phyloP scores from a whole-genome alignment of 2,329 filamentous ascomycete genomes.

The Thielaviopsis musarum region DNA sequence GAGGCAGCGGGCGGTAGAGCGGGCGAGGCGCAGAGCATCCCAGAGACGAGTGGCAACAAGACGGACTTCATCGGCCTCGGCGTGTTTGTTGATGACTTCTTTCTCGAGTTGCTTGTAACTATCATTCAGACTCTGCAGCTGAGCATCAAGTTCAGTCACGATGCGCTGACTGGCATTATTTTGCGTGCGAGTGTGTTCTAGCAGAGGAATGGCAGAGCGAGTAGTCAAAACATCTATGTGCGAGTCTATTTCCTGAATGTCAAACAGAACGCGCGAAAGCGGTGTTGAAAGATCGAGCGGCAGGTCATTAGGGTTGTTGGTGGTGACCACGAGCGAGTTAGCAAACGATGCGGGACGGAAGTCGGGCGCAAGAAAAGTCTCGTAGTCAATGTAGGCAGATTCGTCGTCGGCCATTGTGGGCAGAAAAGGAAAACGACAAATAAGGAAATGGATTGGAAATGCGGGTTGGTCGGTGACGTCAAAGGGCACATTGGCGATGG shows the following conservation, averaged over 20 bases:
- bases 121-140: conserved; percentile 64
- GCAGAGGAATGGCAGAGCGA: conserved; percentile 62
- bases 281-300: conserved; percentile 88
- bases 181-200: conserved; percentile 61
- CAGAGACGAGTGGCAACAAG: conserved; percentile 62
- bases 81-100: conserved; percentile 73
- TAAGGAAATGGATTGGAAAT: background rate
- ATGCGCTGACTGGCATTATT: conserved; percentile 56
- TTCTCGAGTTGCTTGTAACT: conserved; percentile 74
- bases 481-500: too few species aligned
- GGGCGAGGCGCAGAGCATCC: conserved; percentile 59
- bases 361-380: conserved; percentile 66
- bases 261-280: conserved; percentile 83
- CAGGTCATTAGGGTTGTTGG: conserved; percentile 81
- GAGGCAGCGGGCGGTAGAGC: conserved; percentile 62
- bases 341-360: conserved; percentile 76
- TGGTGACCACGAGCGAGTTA: conserved; percentile 72
- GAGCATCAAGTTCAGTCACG: conserved; percentile 58
- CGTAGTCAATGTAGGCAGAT: conserved; percentile 88
- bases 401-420: conserved; percentile 28
- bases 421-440: background rate
- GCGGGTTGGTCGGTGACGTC: too few species aligned
- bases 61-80: conserved; percentile 68
- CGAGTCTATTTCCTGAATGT: conserved; percentile 91
- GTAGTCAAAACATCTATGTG: conserved; percentile 85